Evolutionary conservation across 176 grass and related monocot species (phyloP).

Genomic region (Lolium multiflorum): DNA sequence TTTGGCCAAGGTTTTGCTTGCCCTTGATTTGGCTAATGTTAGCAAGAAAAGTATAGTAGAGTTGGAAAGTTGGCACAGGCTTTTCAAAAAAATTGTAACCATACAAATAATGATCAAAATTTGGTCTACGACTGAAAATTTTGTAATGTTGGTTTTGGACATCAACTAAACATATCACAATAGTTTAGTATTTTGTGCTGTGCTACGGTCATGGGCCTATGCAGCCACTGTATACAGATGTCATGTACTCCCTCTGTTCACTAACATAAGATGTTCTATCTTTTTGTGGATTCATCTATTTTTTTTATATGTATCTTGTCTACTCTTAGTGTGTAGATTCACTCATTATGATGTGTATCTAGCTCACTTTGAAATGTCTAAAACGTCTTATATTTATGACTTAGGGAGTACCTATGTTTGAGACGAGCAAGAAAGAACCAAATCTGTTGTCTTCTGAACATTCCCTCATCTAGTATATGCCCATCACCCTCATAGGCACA

Average conservation of each 20-base stretch:
- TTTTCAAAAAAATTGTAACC: background rate
- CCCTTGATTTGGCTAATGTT: background rate
- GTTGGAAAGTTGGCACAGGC: background rate
- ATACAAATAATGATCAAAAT: background rate
- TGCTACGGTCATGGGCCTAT: background rate
- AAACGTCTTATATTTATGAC: background rate
- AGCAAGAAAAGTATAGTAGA: background rate
- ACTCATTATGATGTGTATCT: too few relatives aligned
- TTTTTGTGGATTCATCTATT: too few relatives aligned
- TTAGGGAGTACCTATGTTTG: background rate
- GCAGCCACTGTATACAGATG: background rate
- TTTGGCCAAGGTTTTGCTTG: constrained; percentile 6
- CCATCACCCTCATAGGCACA: background rate
- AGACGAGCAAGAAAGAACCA: background rate
- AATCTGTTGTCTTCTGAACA: background rate
- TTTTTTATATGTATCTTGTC: too few relatives aligned
- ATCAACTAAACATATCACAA: background rate
- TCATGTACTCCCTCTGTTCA: background rate
- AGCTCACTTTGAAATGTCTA: too few relatives aligned
- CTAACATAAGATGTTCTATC: too few relatives aligned
- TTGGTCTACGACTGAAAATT: background rate
- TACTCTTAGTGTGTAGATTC: too few relatives aligned
- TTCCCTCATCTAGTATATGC: background rate
- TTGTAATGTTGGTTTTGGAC: background rate
- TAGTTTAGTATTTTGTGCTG: background rate